Conservation (phyloP, 805 yeast species). For the Candida sakaeoensis region DNA sequence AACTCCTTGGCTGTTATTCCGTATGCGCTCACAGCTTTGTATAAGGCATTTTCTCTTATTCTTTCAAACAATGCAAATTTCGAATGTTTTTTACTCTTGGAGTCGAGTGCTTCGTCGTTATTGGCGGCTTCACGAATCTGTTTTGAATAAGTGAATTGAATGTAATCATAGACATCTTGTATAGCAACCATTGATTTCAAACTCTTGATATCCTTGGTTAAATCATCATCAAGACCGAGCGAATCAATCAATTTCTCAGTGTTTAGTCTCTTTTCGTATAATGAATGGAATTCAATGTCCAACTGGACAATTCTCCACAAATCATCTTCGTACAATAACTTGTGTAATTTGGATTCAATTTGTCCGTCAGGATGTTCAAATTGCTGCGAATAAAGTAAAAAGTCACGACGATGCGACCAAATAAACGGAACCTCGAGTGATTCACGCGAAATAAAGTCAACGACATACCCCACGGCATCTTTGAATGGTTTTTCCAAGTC, state of each 20-base stretch:
- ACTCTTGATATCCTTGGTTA: conserved; percentile 49
- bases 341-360: conserved; percentile 37
- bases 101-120: conserved; percentile 10
- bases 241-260: conserved; percentile 54
- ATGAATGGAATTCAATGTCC: conserved; percentile 84
- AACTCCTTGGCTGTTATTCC: conserved; percentile 79
- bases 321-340: conserved; percentile 72
- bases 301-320: conserved; percentile 86
- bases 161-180: conserved; percentile 83
- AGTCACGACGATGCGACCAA: conserved; percentile 93
- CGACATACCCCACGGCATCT: conserved; percentile 66
- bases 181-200: conserved; percentile 70
- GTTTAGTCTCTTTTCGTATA: conserved; percentile 67
- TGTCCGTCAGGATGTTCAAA: conserved; percentile 35
- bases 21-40: conserved; percentile 60
- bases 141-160: conserved; percentile 68
- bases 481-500: conserved; percentile 50
- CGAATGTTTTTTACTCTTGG: conserved; percentile 47
- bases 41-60: conserved; percentile 60
- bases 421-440: conserved; percentile 90
- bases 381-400: conserved; percentile 58
- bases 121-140: conserved; percentile 48
- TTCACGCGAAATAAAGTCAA: conserved; percentile 70
- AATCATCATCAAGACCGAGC: conserved; percentile 54
- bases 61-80: conserved; percentile 63